Conservation (phyloP, 176 grass and related monocot species). For the Cenchrus americanus region DNA sequence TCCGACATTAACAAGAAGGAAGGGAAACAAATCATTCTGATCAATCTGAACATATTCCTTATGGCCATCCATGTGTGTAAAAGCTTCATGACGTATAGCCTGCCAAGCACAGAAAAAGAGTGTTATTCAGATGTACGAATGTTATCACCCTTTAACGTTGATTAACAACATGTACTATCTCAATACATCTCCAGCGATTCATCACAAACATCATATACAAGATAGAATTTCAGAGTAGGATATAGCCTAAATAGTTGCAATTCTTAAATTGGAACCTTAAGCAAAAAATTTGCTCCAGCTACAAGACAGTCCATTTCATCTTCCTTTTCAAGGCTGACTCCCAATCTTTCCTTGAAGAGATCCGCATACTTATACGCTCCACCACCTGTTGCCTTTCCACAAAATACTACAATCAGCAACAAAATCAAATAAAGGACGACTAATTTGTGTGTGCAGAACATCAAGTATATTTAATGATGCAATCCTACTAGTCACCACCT, state of each 20-base stretch:
- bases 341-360: constrained; percentile 90
- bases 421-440: constrained; percentile 16
- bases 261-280: constrained; percentile 66
- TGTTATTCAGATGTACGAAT: constrained; percentile 30
- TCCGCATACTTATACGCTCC: constrained; percentile 93
- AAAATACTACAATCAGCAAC: constrained; percentile 54
- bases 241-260: constrained; percentile 35
- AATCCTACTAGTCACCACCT: not conserved
- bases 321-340: constrained; percentile 98
- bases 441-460: constrained; percentile 22
- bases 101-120: constrained; percentile 38
- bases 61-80: constrained; percentile 98
- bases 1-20: constrained; percentile 98
- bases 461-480: constrained; percentile 13
- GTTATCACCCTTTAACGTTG: not conserved
- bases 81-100: constrained; percentile 99
- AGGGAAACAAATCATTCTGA: constrained; percentile 95
- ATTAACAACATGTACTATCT: constrained; percentile 2
- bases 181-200: constrained; percentile 31
- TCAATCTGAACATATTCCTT: constrained; percentile 97
- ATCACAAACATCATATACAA: constrained; percentile 30
- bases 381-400: constrained; percentile 98
- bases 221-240: constrained; percentile 35
- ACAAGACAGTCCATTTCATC: constrained; percentile 99
- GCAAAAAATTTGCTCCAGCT: constrained; percentile 96